phyloP scores from a whole-genome alignment of 306 rosid genomes.

The peach (Prunus persica) region Prunus_persica_NCBIv2 NC_034014.1:24961001-24961500 shows the following conservation, averaged over 20 bases:
- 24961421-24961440: not conserved
- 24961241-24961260: slow-evolving; percentile 72
- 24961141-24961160: slow-evolving; percentile 79
- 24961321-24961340: slow-evolving; percentile 35
- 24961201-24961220: slow-evolving; percentile 71
- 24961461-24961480: slow-evolving; percentile 15
- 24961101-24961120: slow-evolving; percentile 67
- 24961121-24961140: slow-evolving; percentile 60
- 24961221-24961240: slow-evolving; percentile 49
- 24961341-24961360: slow-evolving; percentile 26
- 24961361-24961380: not conserved
- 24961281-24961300: slow-evolving; percentile 31
- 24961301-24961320: slow-evolving; percentile 31
- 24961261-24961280: slow-evolving; percentile 43
- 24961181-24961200: slow-evolving; percentile 66
- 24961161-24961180: slow-evolving; percentile 68
- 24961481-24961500: slow-evolving; percentile 47
- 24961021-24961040: not conserved
- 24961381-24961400: not conserved
- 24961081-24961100: not conserved
- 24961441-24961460: slow-evolving; percentile 4
- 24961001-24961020: slow-evolving; percentile 1
- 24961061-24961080: not conserved
- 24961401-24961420: not conserved
- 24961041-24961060: not conserved